Evolutionary conservation across 75 land plant genomes (phyloP).

Genomic region (Cryptomeria japonica): DNA sequence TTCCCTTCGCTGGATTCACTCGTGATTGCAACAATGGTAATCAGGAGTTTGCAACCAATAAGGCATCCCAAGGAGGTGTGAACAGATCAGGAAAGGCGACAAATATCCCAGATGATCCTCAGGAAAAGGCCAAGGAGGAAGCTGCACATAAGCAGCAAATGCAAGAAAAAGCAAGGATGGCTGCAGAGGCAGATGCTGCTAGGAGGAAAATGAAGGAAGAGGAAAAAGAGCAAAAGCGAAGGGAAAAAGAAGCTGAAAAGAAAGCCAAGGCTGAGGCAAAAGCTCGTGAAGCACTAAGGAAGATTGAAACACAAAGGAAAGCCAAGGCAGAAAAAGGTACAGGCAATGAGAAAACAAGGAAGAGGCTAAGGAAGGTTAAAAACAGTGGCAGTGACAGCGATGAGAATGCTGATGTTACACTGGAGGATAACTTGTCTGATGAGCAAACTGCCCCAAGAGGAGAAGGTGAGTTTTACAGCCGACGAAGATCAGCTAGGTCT

Average conservation of each 20-base stretch:
- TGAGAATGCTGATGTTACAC: conserved; percentile 24
- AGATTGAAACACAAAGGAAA: conserved; percentile 4
- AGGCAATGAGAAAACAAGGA: conserved; percentile 33
- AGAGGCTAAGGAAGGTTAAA: conserved; percentile 32
- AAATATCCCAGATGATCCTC: not conserved
- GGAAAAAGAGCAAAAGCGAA: not conserved
- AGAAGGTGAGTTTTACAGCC: not conserved
- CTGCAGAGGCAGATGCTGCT: conserved; percentile 13
- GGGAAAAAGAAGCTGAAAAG: conserved; percentile 16
- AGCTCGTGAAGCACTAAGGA: conserved; percentile 3
- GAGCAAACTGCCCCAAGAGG: conserved; percentile 2
- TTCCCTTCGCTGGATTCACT: not conserved
- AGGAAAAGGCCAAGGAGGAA: conserved; percentile 15
- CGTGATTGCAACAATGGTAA: conserved; percentile 9
- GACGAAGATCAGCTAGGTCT: conserved; percentile 44
- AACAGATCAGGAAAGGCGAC: conserved; percentile 1
- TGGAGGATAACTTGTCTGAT: conserved; percentile 25
- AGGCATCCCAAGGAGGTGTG: conserved; percentile 16
- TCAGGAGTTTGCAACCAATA: conserved; percentile 7
- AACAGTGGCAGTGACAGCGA: conserved; percentile 27
- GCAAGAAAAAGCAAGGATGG: conserved; percentile 8
- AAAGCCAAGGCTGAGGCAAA: conserved; percentile 17
- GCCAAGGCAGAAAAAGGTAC: conserved; percentile 11
- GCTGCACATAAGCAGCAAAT: not conserved
- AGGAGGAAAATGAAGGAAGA: conserved; percentile 19